Conservation (phyloP, 495 filamentous ascomycete genomes). For the Tirmania nivea region DNA sequence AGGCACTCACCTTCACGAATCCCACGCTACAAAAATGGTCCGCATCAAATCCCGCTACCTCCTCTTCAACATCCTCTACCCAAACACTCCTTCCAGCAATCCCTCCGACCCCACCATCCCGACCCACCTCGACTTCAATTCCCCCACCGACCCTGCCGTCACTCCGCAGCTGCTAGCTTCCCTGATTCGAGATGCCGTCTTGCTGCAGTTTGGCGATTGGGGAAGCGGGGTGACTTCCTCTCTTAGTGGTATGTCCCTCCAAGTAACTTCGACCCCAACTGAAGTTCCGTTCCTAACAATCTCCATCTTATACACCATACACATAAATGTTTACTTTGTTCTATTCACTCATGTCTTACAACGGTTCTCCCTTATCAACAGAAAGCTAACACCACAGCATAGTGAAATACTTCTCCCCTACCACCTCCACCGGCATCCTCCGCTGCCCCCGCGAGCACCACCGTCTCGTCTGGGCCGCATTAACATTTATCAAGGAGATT, state of each 20-base stretch:
- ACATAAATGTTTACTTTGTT: too few relatives aligned
- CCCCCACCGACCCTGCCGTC: constrained; percentile 24
- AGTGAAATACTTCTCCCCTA: constrained; percentile 85
- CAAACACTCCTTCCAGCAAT: constrained; percentile 28
- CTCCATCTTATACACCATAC: too few relatives aligned
- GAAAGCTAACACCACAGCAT: constrained; percentile 1
- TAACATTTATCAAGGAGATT: constrained; percentile 59
- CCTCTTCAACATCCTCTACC: constrained; percentile 76
- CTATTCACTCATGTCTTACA: not conserved
- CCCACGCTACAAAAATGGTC: constrained; percentile 41
- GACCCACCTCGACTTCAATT: constrained; percentile 10
- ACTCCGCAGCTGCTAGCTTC: constrained; percentile 39
- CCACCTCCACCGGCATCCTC: constrained; percentile 86
- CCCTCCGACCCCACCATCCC: constrained; percentile 10
- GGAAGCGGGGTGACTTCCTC: constrained; percentile 49
- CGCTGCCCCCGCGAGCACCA: constrained; percentile 57
- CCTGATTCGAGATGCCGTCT: constrained; percentile 44
- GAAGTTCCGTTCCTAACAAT: too few relatives aligned
- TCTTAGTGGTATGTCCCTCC: constrained; percentile 33
- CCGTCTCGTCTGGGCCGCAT: constrained; percentile 68
- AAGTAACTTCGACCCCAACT: not conserved
- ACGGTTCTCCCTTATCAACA: not conserved
- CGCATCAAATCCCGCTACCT: constrained; percentile 90
- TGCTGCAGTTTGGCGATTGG: constrained; percentile 72
- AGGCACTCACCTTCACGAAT: not conserved